Conservation (phyloP, 2,329 filamentous ascomycete species). For the Fusarium solani-melongenae region DNA sequence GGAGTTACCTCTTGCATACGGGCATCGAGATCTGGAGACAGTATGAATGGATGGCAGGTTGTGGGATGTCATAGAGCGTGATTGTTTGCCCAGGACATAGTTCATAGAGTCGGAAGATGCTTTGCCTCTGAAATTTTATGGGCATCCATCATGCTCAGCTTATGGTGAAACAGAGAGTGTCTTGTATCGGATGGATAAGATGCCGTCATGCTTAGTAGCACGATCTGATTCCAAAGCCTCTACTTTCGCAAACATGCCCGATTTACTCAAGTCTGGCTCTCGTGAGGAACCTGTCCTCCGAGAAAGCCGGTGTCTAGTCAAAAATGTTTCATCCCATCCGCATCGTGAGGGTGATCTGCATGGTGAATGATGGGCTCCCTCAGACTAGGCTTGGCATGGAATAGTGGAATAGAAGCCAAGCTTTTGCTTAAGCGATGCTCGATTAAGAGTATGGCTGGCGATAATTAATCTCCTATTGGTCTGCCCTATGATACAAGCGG, state of each 20-base stretch:
- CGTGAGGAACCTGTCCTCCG: neutral
- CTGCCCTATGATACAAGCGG: slow-evolving; percentile 5
- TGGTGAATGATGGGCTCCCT: neutral
- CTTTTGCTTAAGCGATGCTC: neutral
- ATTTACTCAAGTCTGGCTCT: neutral
- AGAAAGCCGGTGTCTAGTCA: neutral
- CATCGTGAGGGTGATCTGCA: neutral
- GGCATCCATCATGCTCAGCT: neutral
- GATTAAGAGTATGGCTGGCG: neutral
- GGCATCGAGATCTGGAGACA: neutral
- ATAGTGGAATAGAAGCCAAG: neutral
- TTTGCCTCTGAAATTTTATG: neutral
- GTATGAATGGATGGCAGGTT: neutral
- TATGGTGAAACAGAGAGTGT: neutral
- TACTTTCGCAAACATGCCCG: neutral
- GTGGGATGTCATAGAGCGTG: neutral
- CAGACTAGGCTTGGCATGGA: neutral
- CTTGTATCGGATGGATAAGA: neutral
- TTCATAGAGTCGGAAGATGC: neutral
- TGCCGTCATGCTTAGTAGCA: neutral
- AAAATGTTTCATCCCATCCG: neutral
- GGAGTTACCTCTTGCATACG: neutral
- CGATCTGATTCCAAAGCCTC: neutral
- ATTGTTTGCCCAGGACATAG: neutral
- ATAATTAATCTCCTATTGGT: slow-evolving; percentile 12